These are phyloP conservation scores for Glarea lozoyensis DNA, from an alignment of 495 filamentous ascomycete species.

Conservation along the genomic window DNA sequence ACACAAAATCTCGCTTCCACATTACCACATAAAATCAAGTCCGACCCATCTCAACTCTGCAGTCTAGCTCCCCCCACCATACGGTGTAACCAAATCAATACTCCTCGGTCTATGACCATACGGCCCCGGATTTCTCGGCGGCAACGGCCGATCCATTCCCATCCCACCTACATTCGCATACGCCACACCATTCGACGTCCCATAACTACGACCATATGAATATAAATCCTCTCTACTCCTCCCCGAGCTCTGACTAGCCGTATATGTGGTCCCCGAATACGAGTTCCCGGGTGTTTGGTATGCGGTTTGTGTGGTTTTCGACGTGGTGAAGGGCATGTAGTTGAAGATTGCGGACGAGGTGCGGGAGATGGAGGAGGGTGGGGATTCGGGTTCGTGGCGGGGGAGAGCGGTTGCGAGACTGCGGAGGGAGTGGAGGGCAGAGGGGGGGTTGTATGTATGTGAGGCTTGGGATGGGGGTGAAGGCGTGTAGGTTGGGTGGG, in stretches of 20 bases:
- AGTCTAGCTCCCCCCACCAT: too few species aligned
- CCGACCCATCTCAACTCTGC: too few species aligned
- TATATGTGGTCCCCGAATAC: conserved; percentile 4
- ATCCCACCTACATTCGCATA: conserved; percentile 12
- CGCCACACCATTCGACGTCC: conserved; percentile 1
- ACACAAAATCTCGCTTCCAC: too few species aligned
- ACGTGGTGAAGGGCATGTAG: conserved; percentile 18
- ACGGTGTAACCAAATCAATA: conserved; percentile 23
- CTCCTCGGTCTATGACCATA: conserved; percentile 19
- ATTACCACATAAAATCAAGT: too few species aligned
- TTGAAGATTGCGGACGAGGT: conserved; percentile 14
- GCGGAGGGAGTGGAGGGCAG: conserved; percentile 14
- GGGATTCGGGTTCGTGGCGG: conserved; percentile 6
- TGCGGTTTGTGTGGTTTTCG: conserved; percentile 8
- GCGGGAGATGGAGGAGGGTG: conserved; percentile 8
- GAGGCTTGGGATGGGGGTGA: background rate
- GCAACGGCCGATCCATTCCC: conserved; percentile 22
- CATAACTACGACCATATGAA: too few species aligned
- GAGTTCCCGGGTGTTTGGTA: conserved; percentile 11
- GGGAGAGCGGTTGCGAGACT: conserved; percentile 18
- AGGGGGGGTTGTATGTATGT: conserved; percentile 2
- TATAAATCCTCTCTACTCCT: conserved; percentile 13
- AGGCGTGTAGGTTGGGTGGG: conserved; percentile 1
- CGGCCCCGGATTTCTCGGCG: conserved; percentile 16
- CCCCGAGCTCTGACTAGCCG: conserved; percentile 4